phyloP scores from a whole-genome alignment of 176 grass and related monocot species.

The Typha latifolia region DNA sequence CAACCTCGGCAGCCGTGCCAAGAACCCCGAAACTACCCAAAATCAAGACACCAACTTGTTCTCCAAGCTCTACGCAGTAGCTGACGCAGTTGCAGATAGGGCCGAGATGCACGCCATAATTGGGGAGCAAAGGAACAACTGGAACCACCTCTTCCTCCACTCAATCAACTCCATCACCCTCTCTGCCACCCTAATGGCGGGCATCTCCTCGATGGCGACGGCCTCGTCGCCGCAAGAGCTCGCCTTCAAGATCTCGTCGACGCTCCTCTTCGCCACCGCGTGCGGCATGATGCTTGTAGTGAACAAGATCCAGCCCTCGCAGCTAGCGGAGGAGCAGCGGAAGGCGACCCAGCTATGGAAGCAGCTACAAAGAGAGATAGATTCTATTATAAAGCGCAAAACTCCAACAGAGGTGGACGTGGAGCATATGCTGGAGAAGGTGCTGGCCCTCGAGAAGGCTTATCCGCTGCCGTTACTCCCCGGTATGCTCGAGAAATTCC shows the following conservation, averaged over 20 bases:
- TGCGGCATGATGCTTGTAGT: slow-evolving; percentile 26
- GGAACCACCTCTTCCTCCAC: slow-evolving; percentile 66
- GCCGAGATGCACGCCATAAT: slow-evolving; percentile 68
- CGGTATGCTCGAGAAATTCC: slow-evolving; percentile 53
- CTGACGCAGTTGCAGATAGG: slow-evolving; percentile 37
- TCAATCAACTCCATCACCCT: slow-evolving; percentile 49
- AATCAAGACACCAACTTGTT: background rate
- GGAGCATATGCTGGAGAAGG: slow-evolving; percentile 6
- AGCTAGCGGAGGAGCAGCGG: slow-evolving; percentile 62
- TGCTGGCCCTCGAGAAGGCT: slow-evolving; percentile 41
- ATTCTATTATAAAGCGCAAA: background rate
- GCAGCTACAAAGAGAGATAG: slow-evolving; percentile 32
- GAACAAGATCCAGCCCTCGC: slow-evolving; percentile 56
- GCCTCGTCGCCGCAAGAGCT: background rate
- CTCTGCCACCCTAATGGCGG: slow-evolving; percentile 28
- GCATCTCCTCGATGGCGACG: slow-evolving; percentile 13
- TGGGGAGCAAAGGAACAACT: slow-evolving; percentile 46
- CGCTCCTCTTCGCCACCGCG: slow-evolving; percentile 16
- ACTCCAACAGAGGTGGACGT: background rate
- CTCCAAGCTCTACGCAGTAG: slow-evolving; percentile 33
- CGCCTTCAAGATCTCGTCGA: slow-evolving; percentile 28
- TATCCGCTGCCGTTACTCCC: slow-evolving; percentile 41
- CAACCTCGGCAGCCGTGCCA: too few relatives aligned
- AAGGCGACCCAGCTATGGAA: slow-evolving; percentile 40
- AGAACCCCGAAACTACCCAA: background rate